A percentile compares a stretch with the other conserved stretches of the same genome.
Evolutionary conservation across 345 rosid species (phyloP).

Genomic region (Psidium friedrichsthalianum): DNA sequence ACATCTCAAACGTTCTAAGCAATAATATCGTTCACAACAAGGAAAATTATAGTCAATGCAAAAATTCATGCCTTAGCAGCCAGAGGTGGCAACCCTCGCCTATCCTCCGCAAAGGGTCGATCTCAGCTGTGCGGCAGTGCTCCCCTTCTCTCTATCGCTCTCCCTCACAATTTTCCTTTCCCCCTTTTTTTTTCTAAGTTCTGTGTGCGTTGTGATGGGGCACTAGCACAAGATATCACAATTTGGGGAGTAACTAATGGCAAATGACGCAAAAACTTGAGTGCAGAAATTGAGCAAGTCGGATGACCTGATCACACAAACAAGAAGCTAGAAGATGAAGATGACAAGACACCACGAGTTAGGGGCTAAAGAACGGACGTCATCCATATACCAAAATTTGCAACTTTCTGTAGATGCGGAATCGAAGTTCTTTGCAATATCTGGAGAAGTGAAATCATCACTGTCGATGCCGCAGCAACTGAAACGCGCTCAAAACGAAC

Average conservation of each 20-base stretch:
- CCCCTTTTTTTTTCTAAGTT: not conserved
- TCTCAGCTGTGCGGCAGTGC: not conserved
- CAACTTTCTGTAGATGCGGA: constrained; percentile 7
- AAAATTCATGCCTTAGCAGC: not conserved
- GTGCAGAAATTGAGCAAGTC: not conserved
- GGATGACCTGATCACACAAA: not conserved
- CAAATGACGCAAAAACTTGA: not conserved
- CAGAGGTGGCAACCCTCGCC: not conserved
- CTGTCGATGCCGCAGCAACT: constrained; percentile 45
- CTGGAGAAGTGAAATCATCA: constrained; percentile 59
- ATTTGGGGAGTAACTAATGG: not conserved
- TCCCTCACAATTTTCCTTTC: not conserved
- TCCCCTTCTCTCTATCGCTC: not conserved
- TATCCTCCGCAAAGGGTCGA: not conserved
- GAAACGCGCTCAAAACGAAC: constrained; percentile 4
- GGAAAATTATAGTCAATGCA: not conserved
- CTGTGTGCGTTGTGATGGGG: not conserved
- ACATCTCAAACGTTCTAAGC: not conserved
- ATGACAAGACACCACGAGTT: not conserved
- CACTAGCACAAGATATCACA: not conserved
- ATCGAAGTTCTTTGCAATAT: constrained; percentile 71
- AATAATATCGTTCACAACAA: not conserved
- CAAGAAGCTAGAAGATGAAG: not conserved
- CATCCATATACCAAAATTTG: not conserved
- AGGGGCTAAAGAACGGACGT: not conserved